These are phyloP conservation scores for Thoreauomyces humboldtii DNA, from an alignment of 192 early-diverging fungal genomes.

Conservation along the genomic window DNA sequence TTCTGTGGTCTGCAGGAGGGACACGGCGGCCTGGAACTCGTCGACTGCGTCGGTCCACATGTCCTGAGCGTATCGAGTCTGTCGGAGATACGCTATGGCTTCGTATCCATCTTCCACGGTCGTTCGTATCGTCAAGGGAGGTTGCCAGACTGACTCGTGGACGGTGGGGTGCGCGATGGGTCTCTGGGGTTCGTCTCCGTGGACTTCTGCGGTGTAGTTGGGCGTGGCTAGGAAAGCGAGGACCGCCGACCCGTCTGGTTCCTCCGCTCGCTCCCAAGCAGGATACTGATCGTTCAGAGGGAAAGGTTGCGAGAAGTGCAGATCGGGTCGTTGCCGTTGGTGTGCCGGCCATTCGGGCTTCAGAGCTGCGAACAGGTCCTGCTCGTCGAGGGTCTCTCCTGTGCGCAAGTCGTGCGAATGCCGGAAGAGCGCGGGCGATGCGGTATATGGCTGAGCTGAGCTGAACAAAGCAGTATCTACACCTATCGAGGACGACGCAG, in stretches of 20 bases:
- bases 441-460: no score
- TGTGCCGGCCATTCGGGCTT: neutral
- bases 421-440: no score
- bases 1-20: neutral
- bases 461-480: no score
- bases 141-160: neutral
- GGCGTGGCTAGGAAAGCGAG: neutral
- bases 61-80: slow-evolving; percentile 12
- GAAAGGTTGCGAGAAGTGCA: neutral
- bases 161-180: neutral
- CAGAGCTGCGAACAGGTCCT: slow-evolving; percentile 12
- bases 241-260: slow-evolving; percentile 10
- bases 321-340: no score
- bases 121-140: slow-evolving; percentile 1
- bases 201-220: slow-evolving; percentile 11
- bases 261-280: neutral
- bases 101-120: slow-evolving; percentile 10
- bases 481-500: no score
- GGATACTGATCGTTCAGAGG: neutral
- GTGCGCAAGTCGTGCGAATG: neutral
- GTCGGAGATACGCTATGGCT: slow-evolving; percentile 6
- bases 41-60: neutral
- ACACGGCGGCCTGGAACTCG: slow-evolving; percentile 8
- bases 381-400: slow-evolving; percentile 9
- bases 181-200: neutral